Base-by-base conservation (phyloP, 345 rosid species). In the Lepidium didymum region DNA sequence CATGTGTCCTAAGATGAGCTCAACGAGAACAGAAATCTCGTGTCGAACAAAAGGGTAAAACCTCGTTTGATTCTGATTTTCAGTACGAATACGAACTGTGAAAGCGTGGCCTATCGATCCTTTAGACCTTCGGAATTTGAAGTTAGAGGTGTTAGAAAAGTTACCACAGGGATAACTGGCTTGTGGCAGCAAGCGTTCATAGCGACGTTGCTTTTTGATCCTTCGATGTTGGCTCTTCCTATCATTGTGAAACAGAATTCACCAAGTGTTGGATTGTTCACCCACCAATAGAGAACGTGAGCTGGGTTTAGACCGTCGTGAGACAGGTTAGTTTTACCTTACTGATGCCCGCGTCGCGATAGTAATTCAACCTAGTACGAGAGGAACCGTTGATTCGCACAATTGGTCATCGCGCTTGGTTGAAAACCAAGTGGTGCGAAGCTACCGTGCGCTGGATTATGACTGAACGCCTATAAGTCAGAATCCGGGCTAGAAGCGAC, bases 291-390 rank as follows among this genome's bases (percentile, higher is more conserved):
- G 47, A 43, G 55, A 56, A 69, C 62, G 38, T 70, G 68, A 60
- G 74, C 31, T 27, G 31, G 31, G 31, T 27, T 27, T 27, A 27
- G 31, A 27, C 31, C 31, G 31, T 4, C 31, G 31, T 4, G 31
- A 27, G 31, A 27, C 31, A 27, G 31, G 31, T 27, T 27, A 27
- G 31, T 27, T 27, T 27, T 27, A 27, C 31, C 69, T 25, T 71
- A 53, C 75, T 52, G 62, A 71, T 71, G 57, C 6, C 33, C 34
- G 56, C 29, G 52, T 70, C 36, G 29, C 25, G 15, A 61, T 70
- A 70, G 75, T 61, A 70, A 70, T 60, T 44, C 66, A 65, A 56
- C 76, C 47, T 64, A 73, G 65, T 73, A 73, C 44, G 70, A 63
- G 76, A 72, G 56, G 70, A 56, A 64, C 40, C 51, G 51, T 64